Base-by-base conservation (phyloP, 2,329 filamentous ascomycete species). In the Apiospora kogelbergensis region DNA sequence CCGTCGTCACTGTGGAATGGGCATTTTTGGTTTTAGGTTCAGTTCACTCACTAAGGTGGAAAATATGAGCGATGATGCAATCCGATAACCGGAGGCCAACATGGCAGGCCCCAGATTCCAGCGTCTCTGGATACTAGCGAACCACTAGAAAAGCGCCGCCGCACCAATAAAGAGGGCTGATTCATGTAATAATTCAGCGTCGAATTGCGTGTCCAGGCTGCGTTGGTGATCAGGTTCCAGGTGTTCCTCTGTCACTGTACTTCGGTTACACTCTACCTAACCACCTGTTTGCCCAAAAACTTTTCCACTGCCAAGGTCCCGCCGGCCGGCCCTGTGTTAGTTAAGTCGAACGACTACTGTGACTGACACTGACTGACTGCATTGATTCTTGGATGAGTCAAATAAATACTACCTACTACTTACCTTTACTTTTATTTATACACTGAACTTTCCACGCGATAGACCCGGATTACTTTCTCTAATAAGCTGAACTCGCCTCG, bases 51-150 rank as follows among this genome's bases (percentile, higher is more conserved):
- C 53, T 60, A 37, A 40, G 53, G 53, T 60, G 30, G 30, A 44
- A 65, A 65, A 65, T 44, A 65, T 65, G 37, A 65, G 63, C 15
- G n/a, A 65, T 65, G 63, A 65, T 65, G 63, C 63, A 65, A 65
- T 65, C 63, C 63, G 63, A 65, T 26, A 65, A 65, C 63, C 63
- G 60, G 60, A 64, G 60, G 22, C 60, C 53, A 37, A 60, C 53
- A 37, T n/a, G 26, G 30, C 53, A 10, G 37, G 53, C 53, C 53
- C 53, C 53, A 60, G 30, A 60, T 60, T 33, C 26, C 53, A 60
- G 53, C 53, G 30, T n/a, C 30, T 60, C 53, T 60, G 53, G 53
- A 60, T 60, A 33, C 53, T 60, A 60, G 53, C 53, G 53, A 60
- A 60, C 53, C 53, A 60, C 53, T 60, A 60, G 24, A 30, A 60